Evolutionary conservation across 371 early-diverging fungal species (phyloP), one percentile per base, ranked within the genome.

Genomic region (Chytridiales sp.): DNA sequence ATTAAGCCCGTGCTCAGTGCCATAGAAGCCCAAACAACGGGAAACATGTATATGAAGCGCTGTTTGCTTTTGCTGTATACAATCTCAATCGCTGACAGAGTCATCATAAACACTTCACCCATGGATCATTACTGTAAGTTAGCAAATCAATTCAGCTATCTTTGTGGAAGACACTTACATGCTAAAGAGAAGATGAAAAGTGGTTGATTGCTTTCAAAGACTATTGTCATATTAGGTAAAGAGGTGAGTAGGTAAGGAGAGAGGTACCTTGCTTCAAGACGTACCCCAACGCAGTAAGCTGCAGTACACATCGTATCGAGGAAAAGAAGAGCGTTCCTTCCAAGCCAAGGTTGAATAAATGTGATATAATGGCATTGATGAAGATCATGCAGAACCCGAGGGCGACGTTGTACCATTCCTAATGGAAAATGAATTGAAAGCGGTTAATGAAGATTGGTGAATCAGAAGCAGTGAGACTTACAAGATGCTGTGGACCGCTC

Each of bases 251-350:
- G 38, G n/a, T 11, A 38, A 38, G n/a, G 19, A 46, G 31, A 24
- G 36, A 53, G 29, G 19, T 53, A 67, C 66, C 61, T 34, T 70
- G 70, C 56, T 68, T 47, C 35, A 74, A 54, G 17, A 68, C 62
- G 15, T 56, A 35, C 9, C 71, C 86, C 62, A 87, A 67, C 15
- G 85, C 70, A 11, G 56, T 40, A 4, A 72, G 66, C 55, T 72
- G 72, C 6, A 72, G 48, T 22, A 68, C 47, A 51, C 68, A 68
- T 24, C 64, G 61, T 6, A 59, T 9, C 11, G 72, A 54, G 3
- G 72, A 26, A 13, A 72, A 43, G 30, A 61, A 4, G n/a, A 72
- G 29, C 13, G 47, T 55, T 5, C 21, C 9, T 31, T 57, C 59
- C 0, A 72, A 43, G 2, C 68, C 68, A 21, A 72, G 68, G 3